Evolutionary conservation across 164 flowering plant species (phyloP).

Genomic region (Akebia trifoliata): DNA sequence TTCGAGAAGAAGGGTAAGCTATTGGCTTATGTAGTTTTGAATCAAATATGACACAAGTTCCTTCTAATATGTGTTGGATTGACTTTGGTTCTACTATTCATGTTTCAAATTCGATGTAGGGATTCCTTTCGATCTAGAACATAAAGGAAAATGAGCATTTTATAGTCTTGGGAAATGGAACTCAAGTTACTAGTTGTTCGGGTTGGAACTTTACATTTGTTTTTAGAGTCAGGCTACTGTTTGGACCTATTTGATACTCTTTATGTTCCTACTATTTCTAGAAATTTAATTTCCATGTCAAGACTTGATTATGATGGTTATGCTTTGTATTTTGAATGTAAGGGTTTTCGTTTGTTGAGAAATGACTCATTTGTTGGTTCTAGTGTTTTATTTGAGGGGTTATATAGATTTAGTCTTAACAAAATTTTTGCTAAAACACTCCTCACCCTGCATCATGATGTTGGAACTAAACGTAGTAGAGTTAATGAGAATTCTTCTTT

Average conservation of each 20-base stretch:
- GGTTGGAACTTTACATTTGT: background rate
- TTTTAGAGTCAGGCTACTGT: too few species aligned
- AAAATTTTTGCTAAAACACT: too few species aligned
- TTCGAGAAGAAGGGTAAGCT: constrained; percentile 4
- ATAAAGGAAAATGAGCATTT: background rate
- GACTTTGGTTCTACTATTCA: constrained; percentile 10
- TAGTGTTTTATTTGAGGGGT: too few species aligned
- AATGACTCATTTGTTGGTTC: too few species aligned
- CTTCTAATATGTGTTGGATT: constrained; percentile 10
- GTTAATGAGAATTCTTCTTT: too few species aligned
- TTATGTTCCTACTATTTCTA: background rate
- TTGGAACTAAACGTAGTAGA: too few species aligned
- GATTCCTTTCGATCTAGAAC: constrained; percentile 4
- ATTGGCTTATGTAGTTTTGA: background rate
- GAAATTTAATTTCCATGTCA: background rate
- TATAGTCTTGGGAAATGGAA: background rate
- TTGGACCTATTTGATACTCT: background rate
- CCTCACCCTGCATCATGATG: too few species aligned
- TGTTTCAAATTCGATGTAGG: constrained; percentile 9
- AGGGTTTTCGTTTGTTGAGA: too few species aligned
- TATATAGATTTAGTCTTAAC: too few species aligned
- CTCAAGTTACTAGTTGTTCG: background rate
- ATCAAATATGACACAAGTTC: constrained; percentile 10
- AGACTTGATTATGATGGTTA: background rate
- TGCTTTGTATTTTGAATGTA: too few species aligned